Percentiles rank a stretch among this genome's conserved stretches.
phyloP scores from a whole-genome alignment of 768 basidiomycete genomes.

The Mycena indigotica region DNA sequence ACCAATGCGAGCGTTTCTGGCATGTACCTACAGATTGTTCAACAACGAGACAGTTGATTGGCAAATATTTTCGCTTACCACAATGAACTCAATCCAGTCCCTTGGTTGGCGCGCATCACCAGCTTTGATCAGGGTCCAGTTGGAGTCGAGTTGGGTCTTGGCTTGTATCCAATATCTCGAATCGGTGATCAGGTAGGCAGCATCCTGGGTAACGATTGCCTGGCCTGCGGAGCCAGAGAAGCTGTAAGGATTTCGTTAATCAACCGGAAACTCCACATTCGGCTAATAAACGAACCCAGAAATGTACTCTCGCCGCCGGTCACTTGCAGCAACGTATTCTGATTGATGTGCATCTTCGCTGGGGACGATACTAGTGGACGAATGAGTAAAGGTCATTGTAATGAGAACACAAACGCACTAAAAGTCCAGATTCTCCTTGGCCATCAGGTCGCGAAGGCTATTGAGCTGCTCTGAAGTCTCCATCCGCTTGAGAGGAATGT shows the following conservation, averaged over 20 bases:
- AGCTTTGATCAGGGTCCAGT: slow-evolving; percentile 71
- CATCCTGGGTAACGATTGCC: slow-evolving; percentile 65
- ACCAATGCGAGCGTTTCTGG: slow-evolving; percentile 60
- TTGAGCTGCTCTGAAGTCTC: slow-evolving; percentile 65
- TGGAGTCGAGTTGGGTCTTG: slow-evolving; percentile 62
- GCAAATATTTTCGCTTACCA: slow-evolving; percentile 42
- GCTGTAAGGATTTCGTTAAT: slow-evolving; percentile 39
- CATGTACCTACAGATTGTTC: slow-evolving; percentile 33
- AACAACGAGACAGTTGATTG: slow-evolving; percentile 3
- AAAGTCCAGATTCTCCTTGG: slow-evolving; percentile 68
- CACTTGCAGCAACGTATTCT: slow-evolving; percentile 76
- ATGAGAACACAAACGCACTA: slow-evolving; percentile 54
- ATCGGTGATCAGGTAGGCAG: slow-evolving; percentile 78
- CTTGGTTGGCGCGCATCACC: slow-evolving; percentile 56
- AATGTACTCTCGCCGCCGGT: slow-evolving; percentile 78
- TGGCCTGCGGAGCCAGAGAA: slow-evolving; percentile 71
- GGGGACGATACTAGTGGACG: slow-evolving; percentile 62
- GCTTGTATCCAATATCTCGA: slow-evolving; percentile 87
- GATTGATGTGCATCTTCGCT: slow-evolving; percentile 83
- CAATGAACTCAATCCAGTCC: slow-evolving; percentile 81
- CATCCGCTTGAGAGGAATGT: slow-evolving; percentile 50
- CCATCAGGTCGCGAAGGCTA: slow-evolving; percentile 66
- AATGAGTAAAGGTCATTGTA: slow-evolving; percentile 1
- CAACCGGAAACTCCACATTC: slow-evolving; percentile 15
- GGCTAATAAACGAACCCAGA: slow-evolving; percentile 51